Conservation (phyloP, 129 eudicot genomes). For the Flaveria brownii region DNA sequence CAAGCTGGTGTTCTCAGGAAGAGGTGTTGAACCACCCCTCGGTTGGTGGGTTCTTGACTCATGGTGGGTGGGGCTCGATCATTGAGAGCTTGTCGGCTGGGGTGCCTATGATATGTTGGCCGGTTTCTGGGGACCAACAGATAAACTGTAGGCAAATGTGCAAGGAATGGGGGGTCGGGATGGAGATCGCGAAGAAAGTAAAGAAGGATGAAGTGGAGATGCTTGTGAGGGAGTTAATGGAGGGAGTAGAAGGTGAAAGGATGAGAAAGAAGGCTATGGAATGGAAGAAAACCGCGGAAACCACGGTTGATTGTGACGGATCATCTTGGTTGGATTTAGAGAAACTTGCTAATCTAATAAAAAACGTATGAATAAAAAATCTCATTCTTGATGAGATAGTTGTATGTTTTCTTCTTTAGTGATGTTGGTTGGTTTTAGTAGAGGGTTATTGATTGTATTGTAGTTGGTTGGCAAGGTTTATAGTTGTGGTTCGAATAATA, state of each 20-base stretch:
- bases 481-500: background rate
- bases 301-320: slow-evolving; percentile 5
- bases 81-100: slow-evolving; percentile 45
- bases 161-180: slow-evolving; percentile 34
- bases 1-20: slow-evolving; percentile 42
- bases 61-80: slow-evolving; percentile 43
- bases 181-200: slow-evolving; percentile 27
- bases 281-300: slow-evolving; percentile 35
- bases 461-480: background rate
- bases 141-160: slow-evolving; percentile 36
- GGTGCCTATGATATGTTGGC: slow-evolving; percentile 45
- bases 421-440: background rate
- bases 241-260: slow-evolving; percentile 23
- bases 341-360: slow-evolving; percentile 24
- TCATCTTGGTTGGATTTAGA: slow-evolving; percentile 27
- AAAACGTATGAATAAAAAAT: background rate
- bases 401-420: background rate
- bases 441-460: background rate
- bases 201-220: slow-evolving; percentile 35
- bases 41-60: slow-evolving; percentile 46
- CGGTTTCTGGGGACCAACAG: slow-evolving; percentile 28
- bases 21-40: slow-evolving; percentile 41
- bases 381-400: background rate
- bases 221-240: slow-evolving; percentile 34
- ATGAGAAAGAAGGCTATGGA: slow-evolving; percentile 33